Conservation (phyloP, 2,329 filamentous ascomycete genomes). For the Trichoderma hamatum region DNA sequence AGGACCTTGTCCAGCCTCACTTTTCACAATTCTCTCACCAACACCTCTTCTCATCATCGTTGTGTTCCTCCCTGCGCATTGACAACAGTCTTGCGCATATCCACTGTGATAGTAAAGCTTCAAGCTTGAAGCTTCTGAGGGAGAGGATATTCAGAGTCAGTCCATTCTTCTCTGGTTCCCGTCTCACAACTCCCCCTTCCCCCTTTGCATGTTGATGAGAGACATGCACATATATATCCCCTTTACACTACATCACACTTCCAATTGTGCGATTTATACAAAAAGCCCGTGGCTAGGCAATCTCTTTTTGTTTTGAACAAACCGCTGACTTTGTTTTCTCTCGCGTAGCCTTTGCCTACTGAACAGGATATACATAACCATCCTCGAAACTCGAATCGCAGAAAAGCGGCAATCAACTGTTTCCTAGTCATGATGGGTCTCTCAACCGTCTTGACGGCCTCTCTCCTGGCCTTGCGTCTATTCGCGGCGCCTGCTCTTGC, state of each 20-base stretch:
- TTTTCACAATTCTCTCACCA: slow-evolving; percentile 21
- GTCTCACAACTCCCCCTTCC: not conserved
- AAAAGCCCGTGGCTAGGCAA: not conserved
- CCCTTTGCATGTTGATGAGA: not conserved
- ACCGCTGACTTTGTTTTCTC: slow-evolving; percentile 15
- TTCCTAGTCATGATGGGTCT: slow-evolving; percentile 51
- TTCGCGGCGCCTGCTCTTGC: slow-evolving; percentile 42
- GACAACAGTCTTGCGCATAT: slow-evolving; percentile 2
- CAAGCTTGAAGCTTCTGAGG: slow-evolving; percentile 9
- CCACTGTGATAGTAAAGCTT: slow-evolving; percentile 19
- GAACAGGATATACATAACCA: not conserved
- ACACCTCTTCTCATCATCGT: slow-evolving; percentile 16
- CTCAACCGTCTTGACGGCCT: slow-evolving; percentile 46
- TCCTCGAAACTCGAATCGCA: slow-evolving; percentile 11
- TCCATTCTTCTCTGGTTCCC: slow-evolving; percentile 6
- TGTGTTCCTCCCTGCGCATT: slow-evolving; percentile 10
- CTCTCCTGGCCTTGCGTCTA: slow-evolving; percentile 49
- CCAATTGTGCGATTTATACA: slow-evolving; percentile 1
- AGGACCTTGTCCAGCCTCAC: slow-evolving; percentile 21
- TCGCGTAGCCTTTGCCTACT: slow-evolving; percentile 18
- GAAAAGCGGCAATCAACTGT: slow-evolving; percentile 8
- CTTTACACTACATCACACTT: slow-evolving; percentile 1
- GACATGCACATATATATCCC: not conserved
- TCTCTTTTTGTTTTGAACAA: not conserved
- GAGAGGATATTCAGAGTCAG: slow-evolving; percentile 27